A percentile compares a stretch with the other conserved stretches of the same genome.
Evolutionary conservation across 140 eudicot species (phyloP).

Genomic region (Bidens hawaiensis): DNA sequence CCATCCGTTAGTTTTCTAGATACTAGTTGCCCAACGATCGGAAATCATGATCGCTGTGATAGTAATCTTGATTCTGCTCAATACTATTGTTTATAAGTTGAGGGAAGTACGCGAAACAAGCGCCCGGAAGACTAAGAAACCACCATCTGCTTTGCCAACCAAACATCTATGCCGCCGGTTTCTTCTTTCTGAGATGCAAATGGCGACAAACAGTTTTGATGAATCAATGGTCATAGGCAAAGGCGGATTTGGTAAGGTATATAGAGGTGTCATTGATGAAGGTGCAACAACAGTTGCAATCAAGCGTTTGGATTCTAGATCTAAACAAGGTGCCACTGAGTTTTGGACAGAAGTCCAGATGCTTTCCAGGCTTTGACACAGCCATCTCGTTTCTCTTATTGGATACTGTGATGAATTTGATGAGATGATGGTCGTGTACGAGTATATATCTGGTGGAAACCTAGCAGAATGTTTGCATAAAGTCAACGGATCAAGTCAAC

Average conservation of each 20-base stretch:
- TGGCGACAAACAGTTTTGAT: slow-evolving; percentile 27
- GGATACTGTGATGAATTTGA: slow-evolving; percentile 32
- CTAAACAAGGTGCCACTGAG: slow-evolving; percentile 30
- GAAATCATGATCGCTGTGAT: slow-evolving; percentile 10
- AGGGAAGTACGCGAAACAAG: slow-evolving; percentile 20
- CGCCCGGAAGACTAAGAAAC: neutral
- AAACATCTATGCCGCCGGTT: slow-evolving; percentile 26
- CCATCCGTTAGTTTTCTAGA: slow-evolving; percentile 2
- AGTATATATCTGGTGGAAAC: slow-evolving; percentile 27
- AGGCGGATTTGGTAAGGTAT: slow-evolving; percentile 36
- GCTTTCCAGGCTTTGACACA: slow-evolving; percentile 31
- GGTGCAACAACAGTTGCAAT: slow-evolving; percentile 26
- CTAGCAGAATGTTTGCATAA: slow-evolving; percentile 20
- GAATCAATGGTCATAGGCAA: slow-evolving; percentile 25
- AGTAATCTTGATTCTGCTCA: slow-evolving; percentile 20
- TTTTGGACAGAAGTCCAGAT: slow-evolving; percentile 27
- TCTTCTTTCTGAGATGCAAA: slow-evolving; percentile 18
- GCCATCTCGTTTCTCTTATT: slow-evolving; percentile 21
- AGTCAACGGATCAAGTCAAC: neutral
- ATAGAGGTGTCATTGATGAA: slow-evolving; percentile 21
- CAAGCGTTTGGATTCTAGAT: slow-evolving; percentile 23
- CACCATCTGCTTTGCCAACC: neutral
- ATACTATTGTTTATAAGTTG: slow-evolving; percentile 22
- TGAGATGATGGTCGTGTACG: slow-evolving; percentile 31
- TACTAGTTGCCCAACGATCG: neutral